These are phyloP conservation scores for Boletus eberwhitei DNA, from an alignment of 768 basidiomycete species.

Conservation along the genomic window DNA sequence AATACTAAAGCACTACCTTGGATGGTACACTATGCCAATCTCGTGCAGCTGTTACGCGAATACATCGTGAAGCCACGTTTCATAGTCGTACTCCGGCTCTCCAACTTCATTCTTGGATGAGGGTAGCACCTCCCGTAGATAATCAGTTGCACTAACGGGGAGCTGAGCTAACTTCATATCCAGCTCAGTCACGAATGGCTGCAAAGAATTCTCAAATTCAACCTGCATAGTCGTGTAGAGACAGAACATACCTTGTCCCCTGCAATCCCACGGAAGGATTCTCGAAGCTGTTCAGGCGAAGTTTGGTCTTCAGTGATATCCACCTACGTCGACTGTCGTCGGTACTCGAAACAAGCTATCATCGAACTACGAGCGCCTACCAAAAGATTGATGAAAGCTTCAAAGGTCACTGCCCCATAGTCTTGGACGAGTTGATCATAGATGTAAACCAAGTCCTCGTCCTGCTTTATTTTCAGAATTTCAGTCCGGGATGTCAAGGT, in stretches of 20 bases:
- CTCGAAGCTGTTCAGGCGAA: constrained; percentile 85
- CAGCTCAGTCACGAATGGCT: constrained; percentile 92
- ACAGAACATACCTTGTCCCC: constrained; percentile 67
- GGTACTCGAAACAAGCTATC: neutral
- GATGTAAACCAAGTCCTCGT: constrained; percentile 83
- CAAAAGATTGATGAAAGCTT: constrained; percentile 92
- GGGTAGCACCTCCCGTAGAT: constrained; percentile 83
- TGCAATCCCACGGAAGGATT: constrained; percentile 91
- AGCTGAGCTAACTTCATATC: constrained; percentile 85
- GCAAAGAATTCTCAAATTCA: constrained; percentile 12
- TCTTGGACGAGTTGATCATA: constrained; percentile 75
- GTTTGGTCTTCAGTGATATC: constrained; percentile 96
- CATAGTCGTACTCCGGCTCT: constrained; percentile 77
- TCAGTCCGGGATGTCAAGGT: neutral
- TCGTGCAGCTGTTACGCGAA: constrained; percentile 45
- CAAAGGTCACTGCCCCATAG: constrained; percentile 87
- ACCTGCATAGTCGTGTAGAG: neutral
- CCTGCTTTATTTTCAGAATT: constrained; percentile 38
- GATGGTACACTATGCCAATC: neutral
- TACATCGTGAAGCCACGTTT: constrained; percentile 76
- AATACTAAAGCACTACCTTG: neutral
- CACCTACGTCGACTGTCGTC: constrained; percentile 49
- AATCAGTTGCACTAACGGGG: constrained; percentile 71
- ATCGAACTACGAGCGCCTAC: constrained; percentile 40
- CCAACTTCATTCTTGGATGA: constrained; percentile 46